Evolutionary conservation across 495 filamentous ascomycete genomes (phyloP).

Genomic region (Daldinia concentrica): DNA sequence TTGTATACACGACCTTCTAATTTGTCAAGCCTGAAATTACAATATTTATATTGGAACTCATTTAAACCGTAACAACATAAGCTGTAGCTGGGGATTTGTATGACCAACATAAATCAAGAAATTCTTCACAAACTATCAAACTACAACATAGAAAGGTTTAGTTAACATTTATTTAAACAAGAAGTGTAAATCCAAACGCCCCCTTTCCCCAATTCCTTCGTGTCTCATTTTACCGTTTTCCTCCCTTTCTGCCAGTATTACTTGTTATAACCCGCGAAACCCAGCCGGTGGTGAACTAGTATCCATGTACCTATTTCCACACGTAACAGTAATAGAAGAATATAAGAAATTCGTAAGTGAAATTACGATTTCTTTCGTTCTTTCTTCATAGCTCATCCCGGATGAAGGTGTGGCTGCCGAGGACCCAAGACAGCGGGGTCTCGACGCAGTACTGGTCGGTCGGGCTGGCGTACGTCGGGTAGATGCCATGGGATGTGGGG

Average conservation of each 20-base stretch:
- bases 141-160: not conserved
- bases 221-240: not conserved
- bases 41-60: no score
- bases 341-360: not conserved
- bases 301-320: no score
- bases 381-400: not conserved
- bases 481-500: not conserved
- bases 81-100: not conserved
- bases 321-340: not conserved
- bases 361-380: not conserved
- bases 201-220: not conserved
- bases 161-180: not conserved
- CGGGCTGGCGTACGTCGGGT: slow-evolving; percentile 3
- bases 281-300: not conserved
- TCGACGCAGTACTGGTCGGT: not conserved
- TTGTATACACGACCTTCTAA: not conserved
- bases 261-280: not conserved
- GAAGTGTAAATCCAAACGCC: not conserved
- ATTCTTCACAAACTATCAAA: not conserved
- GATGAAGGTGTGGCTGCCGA: slow-evolving; percentile 3
- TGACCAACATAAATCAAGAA: not conserved
- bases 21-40: not conserved
- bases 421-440: slow-evolving; percentile 8
- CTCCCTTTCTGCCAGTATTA: not conserved
- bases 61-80: not conserved